Base-by-base conservation (phyloP, 2,329 filamentous ascomycete genomes). In the Calonectria fujianensis region DNA sequence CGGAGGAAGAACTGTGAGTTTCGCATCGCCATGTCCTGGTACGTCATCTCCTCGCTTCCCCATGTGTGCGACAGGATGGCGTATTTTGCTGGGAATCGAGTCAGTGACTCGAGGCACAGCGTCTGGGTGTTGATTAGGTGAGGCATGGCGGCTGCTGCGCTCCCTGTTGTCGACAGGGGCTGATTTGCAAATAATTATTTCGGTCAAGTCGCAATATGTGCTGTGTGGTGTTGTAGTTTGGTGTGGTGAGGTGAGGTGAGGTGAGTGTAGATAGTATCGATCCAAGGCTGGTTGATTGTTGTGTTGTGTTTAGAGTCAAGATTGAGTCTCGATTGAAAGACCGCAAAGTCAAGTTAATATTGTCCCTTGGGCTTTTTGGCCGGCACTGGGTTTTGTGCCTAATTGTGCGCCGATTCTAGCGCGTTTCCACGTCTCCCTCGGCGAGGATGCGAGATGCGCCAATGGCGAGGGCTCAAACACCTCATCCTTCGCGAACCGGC, bases 51-150 rank as follows among this genome's bases (percentile, higher is more conserved):
- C 5, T 65, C 61, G 29, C 16, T 35, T 14, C 61, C 24, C 61
- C 61, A 65, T 16, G 61, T 65, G 41, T 65, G 61, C 18, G 41
- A 65, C 6, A 65, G 61, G 10, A 65, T 65, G 20, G 61, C 61
- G n/a, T 65, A 65, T 18, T 65, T 65, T 7, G 18, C 18, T 20
- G 61, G 61, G 41, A 65, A 65, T 11, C 39, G 29, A 24, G 41
- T 29, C 29, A 29, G 39, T 9, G 61, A 65, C 41, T 65, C 61
- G 18, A 65, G 61, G 27, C 39, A 65, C 29, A 65, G 27, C 13
- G 61, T 32, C 20, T 32, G 24, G 29, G 61, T 65, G 41, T 65
- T 65, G 61, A 65, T 65, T n/a, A 65, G 31, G 41, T 65, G 61
- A 45, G 61, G 61, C 61, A 65, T 65, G 18, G 18, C 24, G 41